Evolutionary conservation across 192 early-diverging fungal species (phyloP).

Genomic region (Funneliformis geosporum): DNA sequence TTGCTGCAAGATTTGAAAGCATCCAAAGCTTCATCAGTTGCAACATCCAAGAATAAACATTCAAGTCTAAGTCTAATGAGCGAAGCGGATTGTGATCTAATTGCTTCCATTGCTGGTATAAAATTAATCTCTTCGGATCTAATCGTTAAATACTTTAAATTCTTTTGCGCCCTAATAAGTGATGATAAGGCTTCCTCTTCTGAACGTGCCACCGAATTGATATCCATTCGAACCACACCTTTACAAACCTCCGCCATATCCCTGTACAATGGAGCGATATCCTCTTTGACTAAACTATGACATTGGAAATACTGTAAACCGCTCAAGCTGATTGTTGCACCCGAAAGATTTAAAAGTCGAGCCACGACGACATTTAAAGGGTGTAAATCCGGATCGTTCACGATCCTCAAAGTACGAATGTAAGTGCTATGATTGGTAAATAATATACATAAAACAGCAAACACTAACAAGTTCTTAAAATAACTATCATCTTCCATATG

Average conservation of each 20-base stretch:
- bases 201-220: background rate
- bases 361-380: background rate
- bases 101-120: background rate
- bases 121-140: background rate
- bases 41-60: background rate
- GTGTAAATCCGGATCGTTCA: background rate
- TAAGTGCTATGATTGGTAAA: background rate
- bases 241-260: background rate
- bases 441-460: background rate
- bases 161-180: background rate
- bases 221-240: background rate
- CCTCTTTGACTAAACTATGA: background rate
- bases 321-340: background rate
- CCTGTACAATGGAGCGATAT: background rate
- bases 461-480: background rate
- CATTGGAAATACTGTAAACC: background rate
- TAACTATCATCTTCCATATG: background rate
- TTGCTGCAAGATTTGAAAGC: background rate
- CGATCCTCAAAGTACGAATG: background rate
- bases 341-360: background rate
- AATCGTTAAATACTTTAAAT: background rate
- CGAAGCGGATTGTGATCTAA: background rate
- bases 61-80: background rate
- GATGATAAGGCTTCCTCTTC: background rate
- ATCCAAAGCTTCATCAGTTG: background rate